Conservation (phyloP, 1,284 basidiomycete genomes). For the Ceratobasidium sp. region DNA sequence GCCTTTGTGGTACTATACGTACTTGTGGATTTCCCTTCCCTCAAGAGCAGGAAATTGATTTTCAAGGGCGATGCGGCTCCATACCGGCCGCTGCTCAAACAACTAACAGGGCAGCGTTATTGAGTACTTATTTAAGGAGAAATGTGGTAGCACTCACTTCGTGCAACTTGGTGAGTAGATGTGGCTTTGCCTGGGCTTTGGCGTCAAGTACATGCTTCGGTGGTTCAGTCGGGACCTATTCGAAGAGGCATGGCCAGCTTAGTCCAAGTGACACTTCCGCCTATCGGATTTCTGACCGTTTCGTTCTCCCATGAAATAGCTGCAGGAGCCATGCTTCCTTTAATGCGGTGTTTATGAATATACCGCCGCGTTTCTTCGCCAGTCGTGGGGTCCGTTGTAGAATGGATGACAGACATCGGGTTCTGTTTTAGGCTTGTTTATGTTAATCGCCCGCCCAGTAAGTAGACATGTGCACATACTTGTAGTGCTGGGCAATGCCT, state of each 20-base stretch:
- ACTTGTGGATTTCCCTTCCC: slow-evolving; percentile 78
- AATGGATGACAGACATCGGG: slow-evolving; percentile 73
- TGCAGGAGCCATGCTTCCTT: slow-evolving; percentile 75
- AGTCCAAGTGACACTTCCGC: background rate
- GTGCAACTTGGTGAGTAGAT: slow-evolving; percentile 68
- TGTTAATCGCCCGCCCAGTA: slow-evolving; percentile 7
- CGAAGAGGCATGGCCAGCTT: background rate
- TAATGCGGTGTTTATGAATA: slow-evolving; percentile 83
- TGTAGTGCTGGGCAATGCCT: slow-evolving; percentile 78
- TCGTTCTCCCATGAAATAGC: slow-evolving; percentile 63
- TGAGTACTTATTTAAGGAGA: slow-evolving; percentile 20
- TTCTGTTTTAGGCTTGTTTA: slow-evolving; percentile 76
- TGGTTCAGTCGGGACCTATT: slow-evolving; percentile 35
- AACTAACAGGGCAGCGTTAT: slow-evolving; percentile 58
- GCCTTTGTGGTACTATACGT: slow-evolving; percentile 47
- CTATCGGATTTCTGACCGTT: slow-evolving; percentile 1
- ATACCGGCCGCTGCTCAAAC: slow-evolving; percentile 81
- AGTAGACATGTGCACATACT: slow-evolving; percentile 59
- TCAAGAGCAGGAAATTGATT: slow-evolving; percentile 83
- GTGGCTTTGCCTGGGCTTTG: slow-evolving; percentile 64
- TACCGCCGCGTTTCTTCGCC: slow-evolving; percentile 83
- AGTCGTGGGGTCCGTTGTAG: slow-evolving; percentile 73
- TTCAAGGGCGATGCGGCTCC: slow-evolving; percentile 85
- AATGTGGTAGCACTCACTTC: slow-evolving; percentile 60
- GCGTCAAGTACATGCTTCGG: slow-evolving; percentile 36